A percentile compares a stretch with the other conserved stretches of the same genome.
phyloP scores from a whole-genome alignment of 2,329 filamentous ascomycete genomes.

The Orbilia blumenaviensis region DNA sequence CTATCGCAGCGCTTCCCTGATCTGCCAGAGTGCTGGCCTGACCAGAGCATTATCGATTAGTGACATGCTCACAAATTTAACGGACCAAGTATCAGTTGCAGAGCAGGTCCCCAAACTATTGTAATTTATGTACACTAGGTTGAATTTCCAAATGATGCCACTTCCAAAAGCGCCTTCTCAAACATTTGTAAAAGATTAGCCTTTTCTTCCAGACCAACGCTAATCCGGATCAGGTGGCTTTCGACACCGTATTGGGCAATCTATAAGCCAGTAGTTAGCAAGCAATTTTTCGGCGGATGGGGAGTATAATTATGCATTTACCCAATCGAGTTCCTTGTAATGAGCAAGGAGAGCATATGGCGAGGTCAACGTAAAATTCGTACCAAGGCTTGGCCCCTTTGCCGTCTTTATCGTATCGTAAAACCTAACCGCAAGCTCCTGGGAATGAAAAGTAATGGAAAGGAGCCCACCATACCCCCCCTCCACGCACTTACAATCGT shows the following conservation, averaged over 20 bases:
- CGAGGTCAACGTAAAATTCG: conserved; percentile 92
- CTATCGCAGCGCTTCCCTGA: background rate
- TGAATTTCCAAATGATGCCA: background rate
- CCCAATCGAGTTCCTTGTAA: conserved; percentile 91
- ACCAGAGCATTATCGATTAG: background rate
- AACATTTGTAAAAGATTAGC: conserved; percentile 21
- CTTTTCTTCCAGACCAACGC: conserved; percentile 83
- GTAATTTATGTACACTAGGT: background rate
- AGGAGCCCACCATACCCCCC: conserved; percentile 91
- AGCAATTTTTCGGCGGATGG: background rate
- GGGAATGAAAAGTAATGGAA: conserved; percentile 79
- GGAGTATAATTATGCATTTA: conserved; percentile 60
- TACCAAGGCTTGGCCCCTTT: conserved; percentile 93
- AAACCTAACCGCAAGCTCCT: conserved; percentile 77
- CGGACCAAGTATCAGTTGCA: background rate
- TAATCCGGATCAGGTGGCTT: conserved; percentile 80
- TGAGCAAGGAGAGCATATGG: conserved; percentile 93
- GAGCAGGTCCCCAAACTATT: background rate
- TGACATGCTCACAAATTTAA: background rate
- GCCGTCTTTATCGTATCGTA: conserved; percentile 86
- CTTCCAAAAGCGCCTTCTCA: conserved; percentile 20
- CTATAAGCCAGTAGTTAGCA: conserved; percentile 59
- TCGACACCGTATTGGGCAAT: conserved; percentile 82
- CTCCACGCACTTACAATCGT: conserved; percentile 74
- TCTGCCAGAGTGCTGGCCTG: too few relatives aligned